A percentile compares a stretch with the other conserved stretches of the same genome.
Evolutionary conservation across 2,329 filamentous ascomycete genomes (phyloP).

Genomic region (Aspergillus aculeatinus): DNA sequence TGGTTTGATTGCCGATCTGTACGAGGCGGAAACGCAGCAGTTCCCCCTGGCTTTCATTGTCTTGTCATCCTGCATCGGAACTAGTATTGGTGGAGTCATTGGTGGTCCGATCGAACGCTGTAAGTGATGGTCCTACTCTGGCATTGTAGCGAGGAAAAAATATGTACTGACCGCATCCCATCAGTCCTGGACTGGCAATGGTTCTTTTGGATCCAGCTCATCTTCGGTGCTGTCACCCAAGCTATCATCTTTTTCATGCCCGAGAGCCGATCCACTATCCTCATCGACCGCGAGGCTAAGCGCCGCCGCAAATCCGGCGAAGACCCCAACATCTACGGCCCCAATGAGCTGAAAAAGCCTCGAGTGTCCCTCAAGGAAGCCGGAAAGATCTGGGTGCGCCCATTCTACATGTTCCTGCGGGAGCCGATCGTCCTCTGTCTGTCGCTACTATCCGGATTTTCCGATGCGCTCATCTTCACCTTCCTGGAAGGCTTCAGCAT

Average conservation of each 20-base stretch:
- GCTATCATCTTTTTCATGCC: slow-evolving; percentile 51
- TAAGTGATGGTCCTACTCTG: background rate
- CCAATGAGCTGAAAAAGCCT: slow-evolving; percentile 47
- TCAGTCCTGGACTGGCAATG: slow-evolving; percentile 48
- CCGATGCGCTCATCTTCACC: slow-evolving; percentile 68
- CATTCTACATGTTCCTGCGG: slow-evolving; percentile 69
- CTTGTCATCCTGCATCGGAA: slow-evolving; percentile 52
- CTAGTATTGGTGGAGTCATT: slow-evolving; percentile 51
- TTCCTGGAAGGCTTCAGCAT: slow-evolving; percentile 59
- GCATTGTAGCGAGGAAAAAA: background rate
- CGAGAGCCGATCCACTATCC: slow-evolving; percentile 56
- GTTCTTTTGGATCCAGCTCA: slow-evolving; percentile 62
- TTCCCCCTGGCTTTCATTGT: slow-evolving; percentile 58
- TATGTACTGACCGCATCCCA: background rate
- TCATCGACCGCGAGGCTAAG: slow-evolving; percentile 59
- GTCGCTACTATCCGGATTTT: slow-evolving; percentile 69
- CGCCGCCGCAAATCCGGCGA: slow-evolving; percentile 50
- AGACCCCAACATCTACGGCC: slow-evolving; percentile 65
- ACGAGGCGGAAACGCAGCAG: slow-evolving; percentile 52
- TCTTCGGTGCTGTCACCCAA: slow-evolving; percentile 56
- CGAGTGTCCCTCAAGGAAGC: slow-evolving; percentile 48
- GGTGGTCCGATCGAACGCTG: slow-evolving; percentile 49
- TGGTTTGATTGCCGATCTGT: slow-evolving; percentile 61
- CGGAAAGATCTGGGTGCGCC: slow-evolving; percentile 55
- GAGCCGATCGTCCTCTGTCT: slow-evolving; percentile 70